Conservation (phyloP, 2,329 filamentous ascomycete species). For the Parastagonospora nodorum region DNA sequence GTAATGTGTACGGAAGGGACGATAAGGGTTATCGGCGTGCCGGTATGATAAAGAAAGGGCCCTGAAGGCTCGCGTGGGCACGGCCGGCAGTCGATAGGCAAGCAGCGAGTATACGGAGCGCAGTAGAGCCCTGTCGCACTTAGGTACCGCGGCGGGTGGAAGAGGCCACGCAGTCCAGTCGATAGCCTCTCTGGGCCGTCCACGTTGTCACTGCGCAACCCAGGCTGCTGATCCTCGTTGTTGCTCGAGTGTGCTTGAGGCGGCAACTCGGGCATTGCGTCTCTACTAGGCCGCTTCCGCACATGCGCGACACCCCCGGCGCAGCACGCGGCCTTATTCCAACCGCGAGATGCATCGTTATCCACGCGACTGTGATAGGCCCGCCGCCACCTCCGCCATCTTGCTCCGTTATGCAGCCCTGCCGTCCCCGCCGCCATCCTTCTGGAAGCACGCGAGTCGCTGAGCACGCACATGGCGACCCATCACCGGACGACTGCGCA, state of each 20-base stretch:
- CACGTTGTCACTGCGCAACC: slow-evolving; percentile 4
- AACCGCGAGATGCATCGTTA: neutral
- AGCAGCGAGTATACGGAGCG: neutral
- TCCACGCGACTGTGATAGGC: slow-evolving; percentile 1
- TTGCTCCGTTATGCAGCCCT: slow-evolving; percentile 1
- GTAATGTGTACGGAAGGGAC: too few species aligned
- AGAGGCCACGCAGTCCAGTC: slow-evolving; percentile 6
- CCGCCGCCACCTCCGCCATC: neutral
- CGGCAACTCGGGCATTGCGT: neutral
- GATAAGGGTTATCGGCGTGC: too few species aligned
- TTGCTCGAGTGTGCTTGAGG: neutral
- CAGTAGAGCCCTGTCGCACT: neutral
- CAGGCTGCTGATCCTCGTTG: slow-evolving; percentile 1
- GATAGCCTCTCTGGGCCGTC: slow-evolving; percentile 2
- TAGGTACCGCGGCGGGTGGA: slow-evolving; percentile 5
- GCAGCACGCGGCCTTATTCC: neutral
- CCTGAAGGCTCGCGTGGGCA: slow-evolving; percentile 24
- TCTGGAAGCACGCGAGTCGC: slow-evolving; percentile 7
- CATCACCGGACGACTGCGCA: too few species aligned
- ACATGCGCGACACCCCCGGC: slow-evolving; percentile 3
- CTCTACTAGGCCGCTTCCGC: neutral
- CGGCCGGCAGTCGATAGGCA: too few species aligned
- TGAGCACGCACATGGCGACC: too few species aligned
- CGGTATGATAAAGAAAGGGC: slow-evolving; percentile 6
- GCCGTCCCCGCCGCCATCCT: slow-evolving; percentile 12